Evolutionary conservation across 1,284 basidiomycete genomes (phyloP).

Genomic region (Mycosarcoma maydis): DNA sequence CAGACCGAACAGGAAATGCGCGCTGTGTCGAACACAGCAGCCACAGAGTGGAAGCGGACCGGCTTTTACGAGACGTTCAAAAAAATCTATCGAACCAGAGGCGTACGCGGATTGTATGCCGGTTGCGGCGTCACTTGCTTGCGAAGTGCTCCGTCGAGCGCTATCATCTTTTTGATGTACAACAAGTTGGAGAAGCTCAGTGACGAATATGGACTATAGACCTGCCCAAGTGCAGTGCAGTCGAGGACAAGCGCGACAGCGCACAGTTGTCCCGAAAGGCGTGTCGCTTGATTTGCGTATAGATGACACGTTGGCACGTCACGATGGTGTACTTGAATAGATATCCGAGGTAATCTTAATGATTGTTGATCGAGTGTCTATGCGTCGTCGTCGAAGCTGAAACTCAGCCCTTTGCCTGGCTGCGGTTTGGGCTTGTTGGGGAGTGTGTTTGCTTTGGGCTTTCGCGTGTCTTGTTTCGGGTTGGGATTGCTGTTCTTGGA

Average conservation of each 20-base stretch:
- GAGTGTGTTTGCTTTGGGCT: conserved; percentile 10
- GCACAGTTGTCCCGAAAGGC: too few relatives aligned
- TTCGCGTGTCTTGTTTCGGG: background rate
- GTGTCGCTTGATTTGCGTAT: too few relatives aligned
- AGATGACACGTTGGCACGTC: too few relatives aligned
- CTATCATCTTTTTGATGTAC: conserved; percentile 55
- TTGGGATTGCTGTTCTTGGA: background rate
- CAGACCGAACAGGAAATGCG: conserved; percentile 91
- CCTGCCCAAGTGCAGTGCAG: too few relatives aligned
- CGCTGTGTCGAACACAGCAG: conserved; percentile 1
- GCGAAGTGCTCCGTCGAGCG: conserved; percentile 76
- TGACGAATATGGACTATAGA: conserved; percentile 44
- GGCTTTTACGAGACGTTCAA: conserved; percentile 78
- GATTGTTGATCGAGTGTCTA: too few relatives aligned
- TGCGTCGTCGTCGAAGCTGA: conserved; percentile 38
- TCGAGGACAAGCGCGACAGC: too few relatives aligned
- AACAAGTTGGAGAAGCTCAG: conserved; percentile 60
- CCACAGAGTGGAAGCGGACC: conserved; percentile 68
- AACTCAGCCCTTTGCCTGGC: conserved; percentile 46
- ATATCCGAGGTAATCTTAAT: too few relatives aligned
- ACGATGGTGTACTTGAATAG: too few relatives aligned
- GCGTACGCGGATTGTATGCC: conserved; percentile 86
- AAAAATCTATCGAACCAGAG: conserved; percentile 80
- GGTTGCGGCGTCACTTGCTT: conserved; percentile 91
- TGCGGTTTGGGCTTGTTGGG: conserved; percentile 27